phyloP scores from a whole-genome alignment of 192 early-diverging fungal genomes.

The Oehlia diaphana region DNA sequence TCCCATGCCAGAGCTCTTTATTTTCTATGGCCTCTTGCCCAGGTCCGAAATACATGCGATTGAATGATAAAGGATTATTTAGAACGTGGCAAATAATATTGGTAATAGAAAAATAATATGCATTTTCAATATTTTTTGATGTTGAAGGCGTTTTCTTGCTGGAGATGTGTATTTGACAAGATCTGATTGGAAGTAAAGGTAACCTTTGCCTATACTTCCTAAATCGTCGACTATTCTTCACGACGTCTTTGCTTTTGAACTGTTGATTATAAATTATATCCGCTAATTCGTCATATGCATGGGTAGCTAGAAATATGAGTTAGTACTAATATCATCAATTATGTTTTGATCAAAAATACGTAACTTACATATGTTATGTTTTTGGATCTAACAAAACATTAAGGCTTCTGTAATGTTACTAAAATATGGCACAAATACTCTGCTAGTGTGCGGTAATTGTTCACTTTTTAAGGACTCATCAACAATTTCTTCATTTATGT shows the following conservation, averaged over 20 bases:
- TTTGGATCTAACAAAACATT: slow-evolving; percentile 5
- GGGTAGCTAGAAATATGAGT: neutral
- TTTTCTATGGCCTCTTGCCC: neutral
- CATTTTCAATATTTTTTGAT: neutral
- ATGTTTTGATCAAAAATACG: neutral
- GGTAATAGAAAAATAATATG: slow-evolving; percentile 1
- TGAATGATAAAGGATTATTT: neutral
- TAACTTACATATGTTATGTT: slow-evolving; percentile 12
- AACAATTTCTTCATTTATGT: neutral
- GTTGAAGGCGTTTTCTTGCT: neutral
- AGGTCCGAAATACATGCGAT: neutral
- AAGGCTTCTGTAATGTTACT: neutral
- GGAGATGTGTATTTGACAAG: neutral
- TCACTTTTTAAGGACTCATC: neutral
- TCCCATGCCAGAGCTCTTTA: neutral
- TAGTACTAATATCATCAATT: neutral
- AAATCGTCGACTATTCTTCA: neutral
- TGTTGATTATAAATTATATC: neutral
- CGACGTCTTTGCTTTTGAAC: neutral
- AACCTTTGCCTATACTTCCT: neutral
- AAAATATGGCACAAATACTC: slow-evolving; percentile 4
- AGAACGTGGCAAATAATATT: neutral
- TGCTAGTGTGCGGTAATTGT: neutral
- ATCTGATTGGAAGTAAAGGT: neutral
- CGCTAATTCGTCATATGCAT: slow-evolving; percentile 6